phyloP scores from a whole-genome alignment of 352 stramenopile species.

The Phytophthora sp. region DNA sequence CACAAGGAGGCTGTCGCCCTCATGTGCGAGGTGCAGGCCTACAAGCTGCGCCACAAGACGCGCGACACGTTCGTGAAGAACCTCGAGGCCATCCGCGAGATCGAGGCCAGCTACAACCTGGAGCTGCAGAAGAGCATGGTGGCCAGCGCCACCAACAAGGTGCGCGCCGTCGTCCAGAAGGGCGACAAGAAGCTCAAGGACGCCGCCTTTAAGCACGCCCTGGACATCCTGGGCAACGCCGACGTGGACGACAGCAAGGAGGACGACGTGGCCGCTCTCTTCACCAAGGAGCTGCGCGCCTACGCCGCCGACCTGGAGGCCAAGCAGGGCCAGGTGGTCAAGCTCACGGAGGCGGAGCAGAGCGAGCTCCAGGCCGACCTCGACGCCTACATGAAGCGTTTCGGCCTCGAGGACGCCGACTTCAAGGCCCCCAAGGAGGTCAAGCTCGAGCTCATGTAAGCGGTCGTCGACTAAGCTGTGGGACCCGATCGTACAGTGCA shows the following conservation, averaged over 20 bases:
- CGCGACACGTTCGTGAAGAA: conserved; percentile 89
- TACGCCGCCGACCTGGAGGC: conserved; percentile 77
- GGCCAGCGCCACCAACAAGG: conserved; percentile 69
- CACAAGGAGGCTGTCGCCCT: conserved; percentile 85
- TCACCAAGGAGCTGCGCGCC: conserved; percentile 83
- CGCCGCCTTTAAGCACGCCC: conserved; percentile 83
- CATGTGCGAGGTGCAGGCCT: conserved; percentile 86
- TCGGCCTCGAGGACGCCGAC: conserved; percentile 77
- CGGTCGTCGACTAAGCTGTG: conserved; percentile 10
- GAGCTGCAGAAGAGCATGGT: conserved; percentile 89
- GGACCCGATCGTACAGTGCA: conserved; percentile 17
- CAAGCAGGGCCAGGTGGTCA: conserved; percentile 81
- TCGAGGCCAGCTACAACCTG: conserved; percentile 82
- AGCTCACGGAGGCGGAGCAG: conserved; percentile 79
- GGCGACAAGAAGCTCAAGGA: conserved; percentile 88
- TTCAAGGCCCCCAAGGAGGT: conserved; percentile 86
- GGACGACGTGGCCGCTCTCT: conserved; percentile 83
- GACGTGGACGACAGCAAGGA: conserved; percentile 80
- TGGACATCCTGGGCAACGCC: conserved; percentile 81
- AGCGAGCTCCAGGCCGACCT: conserved; percentile 84
- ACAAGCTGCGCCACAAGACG: conserved; percentile 90
- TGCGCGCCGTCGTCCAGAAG: conserved; percentile 73
- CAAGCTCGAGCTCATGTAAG: conserved; percentile 89
- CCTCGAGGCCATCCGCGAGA: conserved; percentile 85
- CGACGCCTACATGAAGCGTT: conserved; percentile 89